Base-by-base conservation (phyloP, 2,329 filamentous ascomycete genomes). In the Xylaria sp. region DNA sequence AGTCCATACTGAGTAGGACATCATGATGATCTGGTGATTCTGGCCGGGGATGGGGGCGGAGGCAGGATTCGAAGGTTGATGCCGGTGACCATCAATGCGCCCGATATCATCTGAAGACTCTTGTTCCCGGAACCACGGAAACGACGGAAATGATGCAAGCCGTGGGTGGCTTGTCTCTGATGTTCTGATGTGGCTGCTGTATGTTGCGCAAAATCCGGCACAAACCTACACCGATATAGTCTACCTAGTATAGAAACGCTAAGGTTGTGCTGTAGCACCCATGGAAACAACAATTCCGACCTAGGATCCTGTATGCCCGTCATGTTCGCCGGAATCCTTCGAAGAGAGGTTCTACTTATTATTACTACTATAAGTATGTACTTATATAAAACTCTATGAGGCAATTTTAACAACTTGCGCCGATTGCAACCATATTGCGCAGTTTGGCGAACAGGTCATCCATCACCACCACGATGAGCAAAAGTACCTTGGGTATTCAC, bases 121-220 rank as follows among this genome's bases (percentile, higher is more conserved):
- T 64, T 64, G 50, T 60, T 63, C 27, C 60, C 65, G 64, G 57
- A 67, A 61, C 59, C 35, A 60, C 61, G 68, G 65, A 65, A 63
- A 61, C 54, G 23, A 60, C 61, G 68, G 65, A 63, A 57, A 65
- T 50, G 53, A 64, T 61, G 60, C 60, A 21, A 66, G 63, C 60
- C 63, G 60, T 60, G 50, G 25, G 69, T 63, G 63, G 66, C 60
- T 71, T 51, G 54, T 65, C 62, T 65, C 21, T 65, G 50, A 48
- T 50, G 60, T 50, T 60, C 35, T 65, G 42, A 59, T 55, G 55
- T 61, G 60, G 59, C 60, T 44, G 40, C 16, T 32, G 23, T 8
- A 29, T 44, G 27, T 63, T 64, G 48, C 48, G 61, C 21, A 47
- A 54, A 53, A 32, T 35, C 32, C 32, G 32, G 55, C 18, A 18